Conservation (phyloP, 345 rosid genomes). For the Hypericum perforatum region DNA sequence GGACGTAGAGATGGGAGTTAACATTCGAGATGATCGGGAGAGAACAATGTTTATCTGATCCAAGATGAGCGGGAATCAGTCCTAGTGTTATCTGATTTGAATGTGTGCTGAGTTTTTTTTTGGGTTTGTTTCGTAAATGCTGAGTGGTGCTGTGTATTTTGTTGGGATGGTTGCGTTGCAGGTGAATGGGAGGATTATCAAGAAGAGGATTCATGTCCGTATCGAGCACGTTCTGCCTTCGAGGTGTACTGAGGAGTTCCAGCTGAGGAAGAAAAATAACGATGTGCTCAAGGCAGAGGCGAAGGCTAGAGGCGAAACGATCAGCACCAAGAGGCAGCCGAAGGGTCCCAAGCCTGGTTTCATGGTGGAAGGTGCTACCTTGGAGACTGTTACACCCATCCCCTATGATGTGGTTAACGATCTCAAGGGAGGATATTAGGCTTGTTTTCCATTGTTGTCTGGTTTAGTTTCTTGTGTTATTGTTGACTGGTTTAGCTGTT, state of each 20-base stretch:
- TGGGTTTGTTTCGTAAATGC: not conserved
- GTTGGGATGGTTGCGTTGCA: not conserved
- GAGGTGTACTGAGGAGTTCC: constrained; percentile 56
- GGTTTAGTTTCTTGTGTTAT: too few species aligned
- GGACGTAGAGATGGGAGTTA: too few species aligned
- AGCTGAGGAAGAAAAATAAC: constrained; percentile 46
- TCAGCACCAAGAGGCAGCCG: constrained; percentile 73
- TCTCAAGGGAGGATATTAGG: constrained; percentile 68
- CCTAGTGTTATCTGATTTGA: too few species aligned
- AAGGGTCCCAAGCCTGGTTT: constrained; percentile 66
- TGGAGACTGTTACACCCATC: constrained; percentile 67
- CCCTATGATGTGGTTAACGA: constrained; percentile 77
- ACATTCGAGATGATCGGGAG: too few species aligned
- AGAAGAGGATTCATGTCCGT: constrained; percentile 63
- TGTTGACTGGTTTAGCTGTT: too few species aligned
- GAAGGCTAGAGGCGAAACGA: constrained; percentile 46
- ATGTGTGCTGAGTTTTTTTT: not conserved
- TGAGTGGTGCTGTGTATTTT: not conserved
- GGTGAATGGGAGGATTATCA: constrained; percentile 56
- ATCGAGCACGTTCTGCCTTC: constrained; percentile 62
- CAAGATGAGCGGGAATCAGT: too few species aligned
- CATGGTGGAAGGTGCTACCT: constrained; percentile 65
- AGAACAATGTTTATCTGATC: too few species aligned
- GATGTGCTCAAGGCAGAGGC: constrained; percentile 65
- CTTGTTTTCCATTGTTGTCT: not conserved